Percentiles rank a stretch among this genome's conserved stretches.
phyloP scores from a whole-genome alignment of 2,329 filamentous ascomycete species.

The Aspergillus puulaauensis region DNA sequence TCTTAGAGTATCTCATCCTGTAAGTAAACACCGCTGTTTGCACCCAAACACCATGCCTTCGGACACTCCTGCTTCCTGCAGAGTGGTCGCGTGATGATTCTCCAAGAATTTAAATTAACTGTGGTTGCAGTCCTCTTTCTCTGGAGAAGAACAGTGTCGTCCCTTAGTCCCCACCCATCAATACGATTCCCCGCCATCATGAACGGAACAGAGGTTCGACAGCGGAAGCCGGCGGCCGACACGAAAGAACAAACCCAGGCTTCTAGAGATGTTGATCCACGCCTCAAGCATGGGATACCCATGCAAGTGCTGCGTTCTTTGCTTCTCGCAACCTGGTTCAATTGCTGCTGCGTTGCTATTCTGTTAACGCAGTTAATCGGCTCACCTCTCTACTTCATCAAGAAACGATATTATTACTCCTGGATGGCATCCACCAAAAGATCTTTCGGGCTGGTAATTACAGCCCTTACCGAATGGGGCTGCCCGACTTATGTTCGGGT shows the following conservation, averaged over 20 bases:
- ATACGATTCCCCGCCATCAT: constrained; percentile 20
- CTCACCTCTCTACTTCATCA: constrained; percentile 60
- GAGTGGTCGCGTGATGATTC: constrained; percentile 7
- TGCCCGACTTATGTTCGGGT: constrained; percentile 62
- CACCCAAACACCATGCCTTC: not conserved
- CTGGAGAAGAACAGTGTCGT: not conserved
- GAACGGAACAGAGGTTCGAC: constrained; percentile 32
- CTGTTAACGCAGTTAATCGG: constrained; percentile 61
- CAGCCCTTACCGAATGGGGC: constrained; percentile 63
- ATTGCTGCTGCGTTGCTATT: constrained; percentile 42
- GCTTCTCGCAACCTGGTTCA: constrained; percentile 46
- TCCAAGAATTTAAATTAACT: constrained; percentile 1
- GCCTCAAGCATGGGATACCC: constrained; percentile 45
- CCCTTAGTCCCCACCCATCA: not conserved
- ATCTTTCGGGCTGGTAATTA: constrained; percentile 62
- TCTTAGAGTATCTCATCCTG: constrained; percentile 1
- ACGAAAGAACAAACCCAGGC: constrained; percentile 19
- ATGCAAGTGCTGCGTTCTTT: constrained; percentile 48
- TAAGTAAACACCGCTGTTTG: constrained; percentile 12
- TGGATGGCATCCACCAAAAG: constrained; percentile 68
- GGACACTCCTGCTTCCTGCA: not conserved
- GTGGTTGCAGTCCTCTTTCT: not conserved
- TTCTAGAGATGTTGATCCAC: constrained; percentile 29
- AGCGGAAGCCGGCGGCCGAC: constrained; percentile 27
- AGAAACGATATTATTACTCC: constrained; percentile 60